phyloP scores from a whole-genome alignment of 148 eudicot genomes.

The Talinum fruticosum region DNA sequence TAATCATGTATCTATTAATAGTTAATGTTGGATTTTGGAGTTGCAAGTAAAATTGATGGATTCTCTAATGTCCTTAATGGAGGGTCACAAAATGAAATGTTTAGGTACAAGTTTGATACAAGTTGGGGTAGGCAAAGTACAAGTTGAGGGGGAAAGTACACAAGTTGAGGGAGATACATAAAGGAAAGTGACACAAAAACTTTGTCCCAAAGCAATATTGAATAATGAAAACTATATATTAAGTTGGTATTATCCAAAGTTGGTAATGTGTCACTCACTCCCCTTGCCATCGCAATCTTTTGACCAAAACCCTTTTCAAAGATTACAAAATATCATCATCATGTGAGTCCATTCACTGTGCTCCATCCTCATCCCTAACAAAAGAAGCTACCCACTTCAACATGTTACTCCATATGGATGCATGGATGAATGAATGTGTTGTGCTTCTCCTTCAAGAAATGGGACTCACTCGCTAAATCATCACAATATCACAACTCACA shows the following conservation, averaged over 20 bases:
- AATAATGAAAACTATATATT: background rate
- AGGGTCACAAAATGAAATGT: background rate
- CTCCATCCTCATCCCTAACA: constrained; percentile 3
- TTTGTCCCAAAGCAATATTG: background rate
- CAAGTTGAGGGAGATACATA: background rate
- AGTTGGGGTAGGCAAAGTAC: constrained; percentile 5
- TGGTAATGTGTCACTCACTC: constrained; percentile 7
- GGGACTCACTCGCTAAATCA: background rate
- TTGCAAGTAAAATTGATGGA: too few relatives aligned
- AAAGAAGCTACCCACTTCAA: too few relatives aligned
- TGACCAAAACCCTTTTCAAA: background rate
- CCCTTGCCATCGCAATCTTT: background rate
- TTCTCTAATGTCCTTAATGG: background rate
- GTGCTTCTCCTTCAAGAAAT: constrained; percentile 9
- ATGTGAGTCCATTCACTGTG: background rate
- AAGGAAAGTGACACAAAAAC: background rate
- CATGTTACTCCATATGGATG: background rate
- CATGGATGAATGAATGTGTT: background rate
- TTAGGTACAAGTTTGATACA: background rate
- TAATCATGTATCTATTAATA: too few relatives aligned
- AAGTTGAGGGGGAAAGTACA: too few relatives aligned
- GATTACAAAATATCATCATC: background rate
- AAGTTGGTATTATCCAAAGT: background rate
- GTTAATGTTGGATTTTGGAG: too few relatives aligned
- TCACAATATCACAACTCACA: background rate